A percentile compares a stretch with the other conserved stretches of the same genome.
These are phyloP conservation scores for Fomitopsis palustris DNA, from an alignment of 1,284 basidiomycete genomes.

Conservation along the genomic window DNA sequence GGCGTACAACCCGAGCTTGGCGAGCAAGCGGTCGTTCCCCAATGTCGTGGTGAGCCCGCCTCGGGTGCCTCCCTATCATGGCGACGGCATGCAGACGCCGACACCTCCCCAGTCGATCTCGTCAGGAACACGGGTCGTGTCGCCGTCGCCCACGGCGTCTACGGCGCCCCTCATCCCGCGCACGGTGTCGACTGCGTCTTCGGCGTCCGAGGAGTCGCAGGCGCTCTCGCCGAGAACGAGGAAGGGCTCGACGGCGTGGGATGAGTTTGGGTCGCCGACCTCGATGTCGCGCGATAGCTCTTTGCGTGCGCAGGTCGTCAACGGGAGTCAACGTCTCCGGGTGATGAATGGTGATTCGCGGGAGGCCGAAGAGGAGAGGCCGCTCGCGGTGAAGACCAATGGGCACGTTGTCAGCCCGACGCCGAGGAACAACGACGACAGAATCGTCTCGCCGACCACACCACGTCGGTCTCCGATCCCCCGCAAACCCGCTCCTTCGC, in stretches of 20 bases:
- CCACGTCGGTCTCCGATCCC: constrained; percentile 5
- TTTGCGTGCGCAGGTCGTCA: background rate
- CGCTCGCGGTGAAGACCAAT: background rate
- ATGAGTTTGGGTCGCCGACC: constrained; percentile 5
- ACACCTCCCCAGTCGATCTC: constrained; percentile 15
- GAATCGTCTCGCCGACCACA: background rate
- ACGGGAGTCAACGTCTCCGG: background rate
- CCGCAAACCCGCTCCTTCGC: constrained; percentile 5
- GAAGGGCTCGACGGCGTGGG: constrained; percentile 18
- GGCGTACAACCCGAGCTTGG: constrained; percentile 19
- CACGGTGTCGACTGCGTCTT: constrained; percentile 1
- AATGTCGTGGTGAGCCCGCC: constrained; percentile 29
- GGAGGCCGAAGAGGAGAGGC: background rate
- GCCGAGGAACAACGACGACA: background rate
- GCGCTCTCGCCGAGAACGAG: constrained; percentile 5
- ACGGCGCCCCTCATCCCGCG: constrained; percentile 7
- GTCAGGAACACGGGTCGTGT: constrained; percentile 5
- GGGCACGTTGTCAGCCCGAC: background rate
- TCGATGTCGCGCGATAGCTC: constrained; percentile 4
- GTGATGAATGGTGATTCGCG: background rate
- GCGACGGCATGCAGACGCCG: constrained; percentile 1
- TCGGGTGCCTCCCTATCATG: constrained; percentile 5
- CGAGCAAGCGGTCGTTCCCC: constrained; percentile 23
- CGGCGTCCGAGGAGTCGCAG: background rate
- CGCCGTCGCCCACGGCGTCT: constrained; percentile 11